Base-by-base conservation (phyloP, 768 basidiomycete genomes). In the Cantharellus anzutake region DNA sequence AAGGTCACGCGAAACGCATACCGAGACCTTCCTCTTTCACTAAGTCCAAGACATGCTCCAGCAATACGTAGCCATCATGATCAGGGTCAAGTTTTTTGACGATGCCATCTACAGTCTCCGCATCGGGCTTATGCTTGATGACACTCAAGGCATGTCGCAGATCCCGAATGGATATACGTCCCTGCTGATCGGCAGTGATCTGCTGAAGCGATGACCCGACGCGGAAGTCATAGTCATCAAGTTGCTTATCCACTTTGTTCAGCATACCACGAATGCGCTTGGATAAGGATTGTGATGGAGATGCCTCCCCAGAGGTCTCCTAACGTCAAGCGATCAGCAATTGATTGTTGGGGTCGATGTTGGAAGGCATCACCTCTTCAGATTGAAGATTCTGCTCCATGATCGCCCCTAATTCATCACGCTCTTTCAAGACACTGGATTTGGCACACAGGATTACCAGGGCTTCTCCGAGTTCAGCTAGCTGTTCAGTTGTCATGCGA, bases 191-290 rank as follows among this genome's bases (percentile, higher is more conserved):
- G 37, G 83, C 80, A 60, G 83, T 84, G 63, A 91, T 89, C 77
- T 88, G 80, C 70, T 91, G 86, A 58, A 91, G 75, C 40, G 86
- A 86, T 63, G 75, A 81, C 48, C 86, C 88, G 40, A 93, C 88
- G 61, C 86, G 84, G 50, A 76, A 75, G 70, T 99, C 96, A 71
- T 98, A 98, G 62, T 83, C 90, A 65, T 87, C 80, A 11, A 98
- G 78, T 68, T 98, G 96, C 41, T 76, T 70, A 73, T 98, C 94
- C 69, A 99, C 84, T 75, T 96, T 94, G 64, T 83, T 90, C 53
- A 99, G 78, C 91, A 98, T 97, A 34, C 80, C 78, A 59, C 90
- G 85, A 70, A 99, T 93, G 56, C 91, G 88, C 74, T 97, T 94
- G 61, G 91, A 92, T 61, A 98, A 75, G n/a, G 84, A 87, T 66